phyloP scores from a whole-genome alignment of 148 eudicot genomes.

The Rhododendron molle region DNA sequence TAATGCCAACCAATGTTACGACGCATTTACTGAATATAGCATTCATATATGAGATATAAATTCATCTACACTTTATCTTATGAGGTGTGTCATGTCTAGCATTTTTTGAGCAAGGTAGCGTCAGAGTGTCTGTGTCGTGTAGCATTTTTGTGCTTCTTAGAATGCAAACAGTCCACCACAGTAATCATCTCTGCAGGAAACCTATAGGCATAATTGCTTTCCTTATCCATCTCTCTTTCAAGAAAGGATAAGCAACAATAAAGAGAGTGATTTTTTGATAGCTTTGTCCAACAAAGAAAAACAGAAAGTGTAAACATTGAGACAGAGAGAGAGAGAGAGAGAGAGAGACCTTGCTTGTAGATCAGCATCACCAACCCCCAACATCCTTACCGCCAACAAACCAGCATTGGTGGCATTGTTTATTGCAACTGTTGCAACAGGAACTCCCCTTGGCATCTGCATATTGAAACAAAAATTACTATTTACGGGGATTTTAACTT shows the following conservation, averaged over 20 bases:
- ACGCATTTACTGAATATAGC: not conserved
- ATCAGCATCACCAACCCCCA: conserved; percentile 59
- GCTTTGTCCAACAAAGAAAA: not conserved
- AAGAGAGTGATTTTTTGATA: not conserved
- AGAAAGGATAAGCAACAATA: not conserved
- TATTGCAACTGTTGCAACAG: conserved; percentile 58
- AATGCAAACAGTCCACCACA: not conserved
- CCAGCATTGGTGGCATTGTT: conserved; percentile 96
- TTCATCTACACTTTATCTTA: not conserved
- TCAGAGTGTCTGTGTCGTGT: not conserved
- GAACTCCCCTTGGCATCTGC: conserved; percentile 99
- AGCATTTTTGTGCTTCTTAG: not conserved
- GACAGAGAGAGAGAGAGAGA: conserved; percentile 11
- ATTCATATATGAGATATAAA: not conserved
- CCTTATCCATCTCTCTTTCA: not conserved
- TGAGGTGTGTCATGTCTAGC: not conserved
- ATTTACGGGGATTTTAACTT: too few species aligned
- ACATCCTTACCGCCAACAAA: conserved; percentile 71
- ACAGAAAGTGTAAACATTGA: not conserved
- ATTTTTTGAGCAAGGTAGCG: not conserved
- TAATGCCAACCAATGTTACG: not conserved
- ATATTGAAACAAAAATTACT: not conserved
- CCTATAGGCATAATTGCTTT: not conserved
- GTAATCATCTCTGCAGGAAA: not conserved
- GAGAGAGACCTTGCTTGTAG: conserved; percentile 54